Evolutionary conservation across 2,329 filamentous ascomycete genomes (phyloP).

Genomic region (Fusarium virguliforme): DNA sequence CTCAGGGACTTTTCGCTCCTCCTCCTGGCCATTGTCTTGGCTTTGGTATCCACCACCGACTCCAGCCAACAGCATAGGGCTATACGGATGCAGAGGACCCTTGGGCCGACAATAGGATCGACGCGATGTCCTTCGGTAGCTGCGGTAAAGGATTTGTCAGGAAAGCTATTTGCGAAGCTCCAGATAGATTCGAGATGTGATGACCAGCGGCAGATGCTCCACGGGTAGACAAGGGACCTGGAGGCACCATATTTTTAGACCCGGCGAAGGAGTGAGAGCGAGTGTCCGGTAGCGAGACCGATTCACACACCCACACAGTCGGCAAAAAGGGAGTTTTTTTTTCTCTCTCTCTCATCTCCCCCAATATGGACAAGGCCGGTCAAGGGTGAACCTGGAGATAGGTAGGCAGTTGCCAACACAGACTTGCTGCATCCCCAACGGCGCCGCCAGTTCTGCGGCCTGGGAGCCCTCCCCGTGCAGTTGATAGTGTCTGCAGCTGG

Average conservation of each 20-base stretch:
- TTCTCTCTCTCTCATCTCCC: conserved; percentile 22
- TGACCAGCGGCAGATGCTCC: conserved; percentile 25
- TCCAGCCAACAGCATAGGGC: conserved; percentile 6
- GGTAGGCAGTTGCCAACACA: conserved; percentile 15
- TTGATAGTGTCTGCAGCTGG: conserved; percentile 31
- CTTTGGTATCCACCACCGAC: conserved; percentile 15
- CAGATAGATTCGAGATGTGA: conserved; percentile 27
- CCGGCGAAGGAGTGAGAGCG: conserved; percentile 4
- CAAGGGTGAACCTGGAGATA: conserved; percentile 23
- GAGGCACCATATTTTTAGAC: conserved; percentile 21
- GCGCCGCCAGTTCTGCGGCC: conserved; percentile 28
- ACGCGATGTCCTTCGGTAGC: conserved; percentile 19
- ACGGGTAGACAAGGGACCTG: conserved; percentile 13
- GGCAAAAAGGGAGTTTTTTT: conserved; percentile 25
- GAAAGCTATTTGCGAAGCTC: conserved; percentile 18
- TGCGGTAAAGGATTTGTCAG: conserved; percentile 22
- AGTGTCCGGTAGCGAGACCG: conserved; percentile 23
- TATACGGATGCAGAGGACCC: conserved; percentile 17
- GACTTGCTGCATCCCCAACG: conserved; percentile 21
- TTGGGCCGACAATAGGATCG: conserved; percentile 19
- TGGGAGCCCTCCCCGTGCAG: conserved; percentile 15
- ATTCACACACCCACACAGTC: conserved; percentile 13
- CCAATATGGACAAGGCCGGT: conserved; percentile 7
- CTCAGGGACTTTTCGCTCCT: neutral
- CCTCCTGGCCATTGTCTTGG: neutral